phyloP scores from a whole-genome alignment of 1,284 basidiomycete genomes.

The Hymenochaete sp. region DNA sequence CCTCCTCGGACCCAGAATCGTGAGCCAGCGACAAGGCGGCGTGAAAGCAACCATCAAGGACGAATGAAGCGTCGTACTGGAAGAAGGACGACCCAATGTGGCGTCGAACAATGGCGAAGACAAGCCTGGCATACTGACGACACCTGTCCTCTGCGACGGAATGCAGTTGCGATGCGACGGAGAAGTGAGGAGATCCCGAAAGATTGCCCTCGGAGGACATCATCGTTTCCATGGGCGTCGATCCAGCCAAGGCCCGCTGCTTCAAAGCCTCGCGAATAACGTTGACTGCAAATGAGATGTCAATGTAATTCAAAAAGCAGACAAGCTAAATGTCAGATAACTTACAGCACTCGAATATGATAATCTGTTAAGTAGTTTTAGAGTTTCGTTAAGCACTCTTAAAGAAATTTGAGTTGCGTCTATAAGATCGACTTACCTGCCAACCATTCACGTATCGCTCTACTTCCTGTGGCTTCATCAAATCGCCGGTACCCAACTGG shows the following conservation, averaged over 20 bases:
- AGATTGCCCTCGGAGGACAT: conserved; percentile 21
- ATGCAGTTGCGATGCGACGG: conserved; percentile 35
- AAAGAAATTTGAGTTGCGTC: conserved; percentile 17
- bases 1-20: conserved; percentile 53
- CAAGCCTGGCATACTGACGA: conserved; percentile 42
- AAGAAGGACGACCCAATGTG: conserved; percentile 57
- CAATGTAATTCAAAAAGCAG: conserved; percentile 9
- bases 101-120: conserved; percentile 53
- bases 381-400: no score
- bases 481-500: conserved; percentile 28
- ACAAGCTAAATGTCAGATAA: conserved; percentile 7
- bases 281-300: conserved; percentile 40
- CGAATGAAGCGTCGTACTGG: conserved; percentile 45
- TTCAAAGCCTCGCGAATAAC: conserved; percentile 57
- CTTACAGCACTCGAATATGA: conserved; percentile 74
- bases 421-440: no score
- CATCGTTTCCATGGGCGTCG: conserved; percentile 21
- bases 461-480: conserved; percentile 46
- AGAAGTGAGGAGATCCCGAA: conserved; percentile 28
- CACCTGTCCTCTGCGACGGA: conserved; percentile 49
- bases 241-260: conserved; percentile 35
- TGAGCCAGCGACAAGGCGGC: conserved; percentile 32
- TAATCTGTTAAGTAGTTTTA: conserved; percentile 38
- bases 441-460: conserved; percentile 61
- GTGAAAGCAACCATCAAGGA: conserved; percentile 31